A percentile compares a stretch with the other conserved stretches of the same genome.
Conservation (phyloP, 257 asterid genomes). For the Solanum chmielewskii region DNA sequence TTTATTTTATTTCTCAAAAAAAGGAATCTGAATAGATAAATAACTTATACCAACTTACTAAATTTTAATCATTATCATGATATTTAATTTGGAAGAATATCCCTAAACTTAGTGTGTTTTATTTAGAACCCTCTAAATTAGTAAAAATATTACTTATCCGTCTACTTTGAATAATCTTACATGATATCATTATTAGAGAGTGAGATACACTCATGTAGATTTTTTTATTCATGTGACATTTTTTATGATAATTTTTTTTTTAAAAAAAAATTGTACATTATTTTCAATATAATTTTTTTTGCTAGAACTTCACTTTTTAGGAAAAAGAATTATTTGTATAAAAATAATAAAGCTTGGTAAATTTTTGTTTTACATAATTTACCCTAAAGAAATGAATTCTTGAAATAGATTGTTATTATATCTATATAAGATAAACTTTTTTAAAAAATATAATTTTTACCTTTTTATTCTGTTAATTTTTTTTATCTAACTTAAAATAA, state of each 20-base stretch:
- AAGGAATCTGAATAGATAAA: neutral
- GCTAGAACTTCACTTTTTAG: neutral
- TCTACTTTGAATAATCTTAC: neutral
- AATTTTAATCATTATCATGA: neutral
- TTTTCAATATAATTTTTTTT: too few species aligned
- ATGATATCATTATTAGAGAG: neutral
- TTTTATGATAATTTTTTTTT: too few species aligned
- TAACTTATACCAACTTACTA: neutral
- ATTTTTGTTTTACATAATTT: too few species aligned
- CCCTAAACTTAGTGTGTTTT: neutral
- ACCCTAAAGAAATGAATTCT: too few species aligned
- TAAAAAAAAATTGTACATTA: rapidly evolving
- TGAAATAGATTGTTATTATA: too few species aligned
- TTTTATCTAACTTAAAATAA: too few species aligned
- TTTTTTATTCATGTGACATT: neutral
- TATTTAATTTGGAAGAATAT: neutral
- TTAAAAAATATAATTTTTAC: too few species aligned
- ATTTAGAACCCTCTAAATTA: neutral
- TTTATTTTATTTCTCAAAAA: neutral
- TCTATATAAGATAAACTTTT: too few species aligned
- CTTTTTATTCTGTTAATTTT: too few species aligned
- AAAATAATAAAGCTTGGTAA: too few species aligned
- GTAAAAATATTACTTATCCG: neutral
- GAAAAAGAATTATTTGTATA: neutral
- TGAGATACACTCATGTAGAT: neutral